Base-by-base conservation (phyloP, 2,329 filamentous ascomycete genomes). In the Diplodia corticola region DNA sequence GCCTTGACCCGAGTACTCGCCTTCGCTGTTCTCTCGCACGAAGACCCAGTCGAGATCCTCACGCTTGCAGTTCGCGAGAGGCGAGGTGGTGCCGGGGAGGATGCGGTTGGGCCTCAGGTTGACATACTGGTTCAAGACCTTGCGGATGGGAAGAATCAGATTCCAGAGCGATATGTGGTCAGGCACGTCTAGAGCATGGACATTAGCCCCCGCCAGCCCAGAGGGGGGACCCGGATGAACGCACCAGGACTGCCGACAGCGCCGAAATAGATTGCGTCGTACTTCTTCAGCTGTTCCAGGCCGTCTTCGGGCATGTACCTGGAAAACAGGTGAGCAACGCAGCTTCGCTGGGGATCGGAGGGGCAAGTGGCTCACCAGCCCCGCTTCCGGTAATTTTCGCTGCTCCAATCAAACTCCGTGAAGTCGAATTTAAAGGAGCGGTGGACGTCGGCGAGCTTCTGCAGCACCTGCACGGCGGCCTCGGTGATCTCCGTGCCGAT, bases 141-240 rank as follows among this genome's bases (percentile, higher is more conserved):
- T 86, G 44, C 89, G 85, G 71, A 91, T 90, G 20, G 87, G 87
- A 7, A 91, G 79, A 51, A 89, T 85, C 35, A 89, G 83, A 7
- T 84, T 83, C 89, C 89, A 91, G 1, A 91, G 83, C 0, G 86
- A 86, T 67, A 90, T 84, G 68, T 90, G 85, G 69, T 91, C 88
- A 0, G 88, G 88, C 0, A 90, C 86, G 60, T 87, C 82, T 82
- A n/a, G n/a, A 35, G 24, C 13, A 53, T 28, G 20, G 6, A 1
- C 4, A n/a, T 46, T 9, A 30, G 37, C 17, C 28, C 17, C 26
- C n/a, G 24, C 24, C 30, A 10, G 35, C 9, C 13, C 15, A 40
- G 35, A 20, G 3, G 22, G 24, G 20, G 50, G 61, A 28, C 26
- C 22, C 24, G 3, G 54, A 35, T 13, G 12, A 22, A 63, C 68